A percentile compares a stretch with the other conserved stretches of the same genome.
These are phyloP conservation scores for Adansonia grandidieri DNA, from an alignment of 441 rosid species.

Conservation along the genomic window DNA sequence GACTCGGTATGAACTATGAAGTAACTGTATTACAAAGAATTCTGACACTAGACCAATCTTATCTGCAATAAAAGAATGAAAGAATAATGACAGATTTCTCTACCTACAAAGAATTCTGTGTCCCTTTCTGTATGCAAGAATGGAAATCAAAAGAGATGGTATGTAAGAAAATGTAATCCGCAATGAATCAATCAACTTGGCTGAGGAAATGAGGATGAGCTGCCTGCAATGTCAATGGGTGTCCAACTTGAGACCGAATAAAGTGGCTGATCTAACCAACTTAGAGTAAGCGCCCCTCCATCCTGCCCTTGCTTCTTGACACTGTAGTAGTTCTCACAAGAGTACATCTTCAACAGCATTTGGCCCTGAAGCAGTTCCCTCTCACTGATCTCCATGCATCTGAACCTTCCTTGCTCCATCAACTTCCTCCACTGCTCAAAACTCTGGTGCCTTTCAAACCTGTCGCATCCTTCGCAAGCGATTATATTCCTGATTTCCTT, in stretches of 20 bases:
- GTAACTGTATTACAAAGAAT: slow-evolving; percentile 30
- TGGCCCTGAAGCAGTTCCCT: slow-evolving; percentile 83
- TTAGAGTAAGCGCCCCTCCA: slow-evolving; percentile 60
- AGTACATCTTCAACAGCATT: slow-evolving; percentile 83
- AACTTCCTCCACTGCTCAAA: slow-evolving; percentile 67
- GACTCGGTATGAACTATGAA: slow-evolving; percentile 30
- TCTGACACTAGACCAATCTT: slow-evolving; percentile 33
- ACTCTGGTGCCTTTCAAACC: slow-evolving; percentile 76
- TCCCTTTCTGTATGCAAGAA: slow-evolving; percentile 41
- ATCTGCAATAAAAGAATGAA: slow-evolving; percentile 66
- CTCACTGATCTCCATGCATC: slow-evolving; percentile 55
- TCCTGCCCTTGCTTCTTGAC: slow-evolving; percentile 51
- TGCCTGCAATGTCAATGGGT: slow-evolving; percentile 57
- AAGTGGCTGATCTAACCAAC: slow-evolving; percentile 85
- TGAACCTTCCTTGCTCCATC: slow-evolving; percentile 82
- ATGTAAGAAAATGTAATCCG: slow-evolving; percentile 36
- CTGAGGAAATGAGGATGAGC: slow-evolving; percentile 60
- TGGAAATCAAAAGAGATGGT: slow-evolving; percentile 24
- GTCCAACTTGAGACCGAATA: slow-evolving; percentile 87
- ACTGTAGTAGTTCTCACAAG: slow-evolving; percentile 50
- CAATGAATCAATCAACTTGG: slow-evolving; percentile 44
- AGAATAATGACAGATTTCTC: slow-evolving; percentile 40
- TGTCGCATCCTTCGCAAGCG: slow-evolving; percentile 86
- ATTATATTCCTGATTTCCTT: slow-evolving; percentile 76
- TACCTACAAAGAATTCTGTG: slow-evolving; percentile 65